Base-by-base conservation (phyloP, 192 early-diverging fungal genomes). In the Diversispora epigaea region DNA sequence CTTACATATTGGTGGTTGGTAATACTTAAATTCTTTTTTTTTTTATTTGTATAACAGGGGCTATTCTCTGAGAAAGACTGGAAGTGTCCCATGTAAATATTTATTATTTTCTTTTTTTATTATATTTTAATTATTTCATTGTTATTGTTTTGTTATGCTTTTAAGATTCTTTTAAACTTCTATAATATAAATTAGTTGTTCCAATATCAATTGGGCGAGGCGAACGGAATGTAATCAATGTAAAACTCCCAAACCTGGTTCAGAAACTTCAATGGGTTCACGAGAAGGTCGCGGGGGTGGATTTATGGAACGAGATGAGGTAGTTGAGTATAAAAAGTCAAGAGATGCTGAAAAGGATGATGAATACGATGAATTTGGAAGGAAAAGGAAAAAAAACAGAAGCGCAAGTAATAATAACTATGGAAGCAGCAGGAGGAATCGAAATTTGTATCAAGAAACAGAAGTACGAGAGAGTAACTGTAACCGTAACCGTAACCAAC, bases 301-400 rank as follows among this genome's bases (percentile, higher is more conserved):
- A 41, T 80, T 77, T 61, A 49, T 80, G 61, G 79, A 80, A 68
- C 68, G 79, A n/a, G 79, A 80, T 73, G 61, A 50, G 22, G 76
- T 77, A 22, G 71, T 77, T n/a, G 70, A 77, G 25, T 80, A 77
- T 64, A 68, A 65, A 17, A 44, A 25, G 46, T 62, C 71, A 2
- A 44, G 70, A 54, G 69, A 77, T 40, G 71, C 71, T 6, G 76
- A 77, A 44, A 73, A 73, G 14, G 71, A 73, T 47, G 79, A 80
- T 15, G 79, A 80, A 67, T 76, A 71, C 63, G 79, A 80, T 73
- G 79, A 80, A 58, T 80, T 80, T 73, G 79, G 79, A 7, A 61
- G 79, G 45, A 68, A 77, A 74, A 47, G 49, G 50, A 75, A 68
- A 63, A 67, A 62, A 22, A 68, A 47, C 2, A 54, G 44, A 47